These are phyloP conservation scores for Gonapodya prolifera DNA, from an alignment of 192 early-diverging fungal genomes.

Conservation along the genomic window DNA sequence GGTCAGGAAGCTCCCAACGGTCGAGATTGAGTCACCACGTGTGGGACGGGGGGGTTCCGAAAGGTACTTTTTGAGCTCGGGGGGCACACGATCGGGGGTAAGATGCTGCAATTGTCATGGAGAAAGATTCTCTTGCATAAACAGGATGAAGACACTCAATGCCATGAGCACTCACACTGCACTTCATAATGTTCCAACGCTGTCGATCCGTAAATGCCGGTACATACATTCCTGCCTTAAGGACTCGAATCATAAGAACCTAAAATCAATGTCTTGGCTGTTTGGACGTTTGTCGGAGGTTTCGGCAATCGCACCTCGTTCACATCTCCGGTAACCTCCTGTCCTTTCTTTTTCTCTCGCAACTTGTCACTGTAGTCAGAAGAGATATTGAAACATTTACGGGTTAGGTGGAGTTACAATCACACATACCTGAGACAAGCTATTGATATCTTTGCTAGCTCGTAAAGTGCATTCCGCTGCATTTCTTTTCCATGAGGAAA, in stretches of 20 bases:
- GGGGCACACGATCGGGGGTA: not conserved
- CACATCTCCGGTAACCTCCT: not conserved
- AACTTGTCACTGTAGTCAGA: not conserved
- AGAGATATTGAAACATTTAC: not conserved
- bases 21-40: not conserved
- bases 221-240: not conserved
- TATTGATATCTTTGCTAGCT: not conserved
- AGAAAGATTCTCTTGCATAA: too few relatives aligned
- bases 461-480: not conserved
- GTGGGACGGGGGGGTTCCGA: not conserved
- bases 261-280: too few relatives aligned
- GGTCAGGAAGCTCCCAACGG: too few relatives aligned
- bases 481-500: not conserved
- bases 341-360: not conserved
- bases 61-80: not conserved
- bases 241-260: not conserved
- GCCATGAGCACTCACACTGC: not conserved
- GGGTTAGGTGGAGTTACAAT: not conserved
- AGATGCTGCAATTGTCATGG: too few relatives aligned
- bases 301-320: not conserved
- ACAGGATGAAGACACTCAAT: too few relatives aligned
- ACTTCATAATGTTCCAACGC: not conserved
- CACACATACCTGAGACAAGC: not conserved
- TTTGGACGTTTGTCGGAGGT: too few relatives aligned
- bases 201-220: not conserved